Conservation (phyloP, 768 basidiomycete species). For the Lactifluus hygrophoroides region DNA sequence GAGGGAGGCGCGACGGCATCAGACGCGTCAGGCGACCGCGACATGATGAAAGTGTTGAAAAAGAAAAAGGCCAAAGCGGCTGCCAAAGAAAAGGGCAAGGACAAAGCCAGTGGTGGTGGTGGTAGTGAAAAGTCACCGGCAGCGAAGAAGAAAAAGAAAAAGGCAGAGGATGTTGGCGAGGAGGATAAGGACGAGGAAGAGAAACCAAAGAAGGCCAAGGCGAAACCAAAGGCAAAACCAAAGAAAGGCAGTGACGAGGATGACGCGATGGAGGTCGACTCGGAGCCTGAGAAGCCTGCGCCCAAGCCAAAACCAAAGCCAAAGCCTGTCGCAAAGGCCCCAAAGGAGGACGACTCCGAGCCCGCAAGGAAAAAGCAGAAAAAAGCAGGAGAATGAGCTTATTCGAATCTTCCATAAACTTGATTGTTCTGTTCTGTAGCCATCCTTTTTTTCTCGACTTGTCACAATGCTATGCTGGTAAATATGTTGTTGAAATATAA, state of each 20-base stretch:
- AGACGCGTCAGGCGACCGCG: constrained; percentile 74
- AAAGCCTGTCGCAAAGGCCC: constrained; percentile 35
- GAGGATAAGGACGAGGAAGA: constrained; percentile 26
- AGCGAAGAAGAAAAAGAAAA: constrained; percentile 30
- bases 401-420: background rate
- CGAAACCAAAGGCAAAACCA: constrained; percentile 43
- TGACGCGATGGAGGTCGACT: constrained; percentile 35
- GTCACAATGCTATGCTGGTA: background rate
- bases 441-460: too few relatives aligned
- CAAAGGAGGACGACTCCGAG: constrained; percentile 35
- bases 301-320: constrained; percentile 31
- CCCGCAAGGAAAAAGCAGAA: constrained; percentile 75
- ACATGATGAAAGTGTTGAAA: constrained; percentile 38
- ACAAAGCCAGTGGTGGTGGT: background rate
- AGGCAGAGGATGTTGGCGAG: constrained; percentile 20
- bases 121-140: constrained; percentile 22
- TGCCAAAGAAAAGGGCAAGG: constrained; percentile 33
- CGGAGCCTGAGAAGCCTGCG: constrained; percentile 21
- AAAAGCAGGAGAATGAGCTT: constrained; percentile 35
- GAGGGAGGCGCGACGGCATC: constrained; percentile 68
- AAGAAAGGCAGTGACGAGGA: constrained; percentile 32
- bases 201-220: constrained; percentile 32
- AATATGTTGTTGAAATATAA: background rate
- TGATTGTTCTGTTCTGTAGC: background rate
- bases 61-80: constrained; percentile 37